Evolutionary conservation across 345 rosid genomes (phyloP).

Genomic region (Brassica incana): DNA sequence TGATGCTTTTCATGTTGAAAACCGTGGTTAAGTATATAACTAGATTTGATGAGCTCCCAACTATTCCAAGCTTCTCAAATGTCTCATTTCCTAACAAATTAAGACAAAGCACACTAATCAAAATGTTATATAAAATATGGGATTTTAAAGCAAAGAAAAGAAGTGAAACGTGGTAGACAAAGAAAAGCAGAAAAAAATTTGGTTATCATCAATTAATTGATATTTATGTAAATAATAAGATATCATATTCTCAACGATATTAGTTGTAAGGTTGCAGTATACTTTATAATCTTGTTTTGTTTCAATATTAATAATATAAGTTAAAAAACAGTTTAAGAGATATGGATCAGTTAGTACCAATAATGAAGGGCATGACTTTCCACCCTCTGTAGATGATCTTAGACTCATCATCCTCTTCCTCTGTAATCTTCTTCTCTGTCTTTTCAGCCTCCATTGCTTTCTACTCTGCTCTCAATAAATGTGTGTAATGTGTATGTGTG

Average conservation of each 20-base stretch:
- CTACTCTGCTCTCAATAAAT: background rate
- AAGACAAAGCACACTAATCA: no score
- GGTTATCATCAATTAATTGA: no score
- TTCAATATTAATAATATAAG: no score
- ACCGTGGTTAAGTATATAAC: conserved; percentile 56
- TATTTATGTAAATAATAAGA: no score
- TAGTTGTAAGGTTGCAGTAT: no score
- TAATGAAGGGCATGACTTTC: conserved; percentile 72
- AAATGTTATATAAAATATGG: no score
- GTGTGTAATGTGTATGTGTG: background rate
- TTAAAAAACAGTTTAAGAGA: no score
- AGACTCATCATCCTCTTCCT: conserved; percentile 35
- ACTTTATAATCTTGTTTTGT: no score
- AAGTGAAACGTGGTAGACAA: no score
- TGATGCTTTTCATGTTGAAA: conserved; percentile 66
- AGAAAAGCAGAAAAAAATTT: no score
- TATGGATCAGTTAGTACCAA: conserved; percentile 44
- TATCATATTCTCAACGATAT: no score
- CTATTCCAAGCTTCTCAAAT: conserved; percentile 66
- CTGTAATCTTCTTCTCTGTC: conserved; percentile 36
- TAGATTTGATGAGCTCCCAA: conserved; percentile 55
- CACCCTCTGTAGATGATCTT: conserved; percentile 62
- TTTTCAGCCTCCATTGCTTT: conserved; percentile 37
- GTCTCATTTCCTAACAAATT: conserved; percentile 8
- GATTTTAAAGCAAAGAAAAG: no score